Evolutionary conservation across 257 asterid species (phyloP).

Genomic region (Apocynum venetum): DNA sequence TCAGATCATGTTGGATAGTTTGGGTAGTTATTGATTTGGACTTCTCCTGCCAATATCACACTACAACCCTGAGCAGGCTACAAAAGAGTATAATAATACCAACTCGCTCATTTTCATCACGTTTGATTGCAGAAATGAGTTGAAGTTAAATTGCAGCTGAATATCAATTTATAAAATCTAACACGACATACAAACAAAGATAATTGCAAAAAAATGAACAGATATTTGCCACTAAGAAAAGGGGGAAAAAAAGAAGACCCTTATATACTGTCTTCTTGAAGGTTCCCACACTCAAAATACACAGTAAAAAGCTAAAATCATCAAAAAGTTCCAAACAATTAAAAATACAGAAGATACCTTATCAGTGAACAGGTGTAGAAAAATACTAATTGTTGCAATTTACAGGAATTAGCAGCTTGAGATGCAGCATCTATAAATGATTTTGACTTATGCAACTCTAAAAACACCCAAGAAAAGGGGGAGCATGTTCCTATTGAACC

Average conservation of each 20-base stretch:
- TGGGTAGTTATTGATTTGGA: constrained; percentile 27
- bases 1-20: constrained; percentile 31
- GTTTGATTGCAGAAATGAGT: not conserved
- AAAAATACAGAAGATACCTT: not conserved
- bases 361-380: not conserved
- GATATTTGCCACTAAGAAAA: not conserved
- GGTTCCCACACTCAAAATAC: not conserved
- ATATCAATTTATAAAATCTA: not conserved
- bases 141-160: not conserved
- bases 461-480: not conserved
- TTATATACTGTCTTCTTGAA: not conserved
- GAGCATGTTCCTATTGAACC: not conserved
- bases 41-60: constrained; percentile 44
- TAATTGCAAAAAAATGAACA: not conserved
- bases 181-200: not conserved
- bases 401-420: not conserved
- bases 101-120: not conserved
- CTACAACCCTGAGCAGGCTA: constrained; percentile 9
- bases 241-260: not conserved
- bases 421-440: not conserved
- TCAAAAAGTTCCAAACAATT: not conserved
- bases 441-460: not conserved
- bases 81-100: not conserved
- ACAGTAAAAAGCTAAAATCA: not conserved
- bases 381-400: not conserved